Evolutionary conservation across 2,329 filamentous ascomycete species (phyloP), one percentile per base, ranked within the genome.

Genomic region (Cordyceps cateniannulata): DNA sequence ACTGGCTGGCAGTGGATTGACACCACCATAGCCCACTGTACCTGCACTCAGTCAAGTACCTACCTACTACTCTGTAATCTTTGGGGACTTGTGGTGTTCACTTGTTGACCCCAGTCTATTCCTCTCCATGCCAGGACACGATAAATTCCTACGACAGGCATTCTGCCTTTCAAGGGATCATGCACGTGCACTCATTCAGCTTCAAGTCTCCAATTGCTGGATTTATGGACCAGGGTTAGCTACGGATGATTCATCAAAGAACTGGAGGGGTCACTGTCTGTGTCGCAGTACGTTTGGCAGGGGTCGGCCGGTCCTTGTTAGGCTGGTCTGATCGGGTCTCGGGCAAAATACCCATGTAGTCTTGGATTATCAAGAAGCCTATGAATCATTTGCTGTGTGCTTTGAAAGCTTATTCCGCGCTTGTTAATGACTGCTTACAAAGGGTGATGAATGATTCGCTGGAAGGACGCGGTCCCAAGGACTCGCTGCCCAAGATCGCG

Each of bases 381-480:
- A 24, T 45, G 42, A 45, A 9, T 45, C 42, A 45, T 40, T 16
- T 29, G 12, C 24, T 14, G 40, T 32, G 51, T 45, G 25, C 22
- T 42, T 55, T 45, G 24, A 12, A 32, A 44, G 42, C 16, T 22
- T 18, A 32, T 47, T 14, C 22, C n/a, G 40, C 29, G 5, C 24
- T 38, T 22, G 20, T 38, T 40, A 5, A 18, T 27, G 45, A 58
- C 3, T 24, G 56, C 32, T 51, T 24, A 44, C 35, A 51, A 59
- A 59, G 42, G 22, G 22, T 18, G 35, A 42, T 6, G 55, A 22
- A 22, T 58, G 55, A 50, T 58, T 58, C 54, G 54, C 44, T 57
- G 32, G 40, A 25, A 25, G 50, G 32, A 10, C 16, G 50, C 8
- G 32, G 40, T n/a, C n/a, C n/a, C 53, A 20, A 12, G 27, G 10